Percentiles rank a stretch among this genome's conserved stretches.
Conservation (phyloP, 495 filamentous ascomycete species). For the Penicillium goetzii region DNA sequence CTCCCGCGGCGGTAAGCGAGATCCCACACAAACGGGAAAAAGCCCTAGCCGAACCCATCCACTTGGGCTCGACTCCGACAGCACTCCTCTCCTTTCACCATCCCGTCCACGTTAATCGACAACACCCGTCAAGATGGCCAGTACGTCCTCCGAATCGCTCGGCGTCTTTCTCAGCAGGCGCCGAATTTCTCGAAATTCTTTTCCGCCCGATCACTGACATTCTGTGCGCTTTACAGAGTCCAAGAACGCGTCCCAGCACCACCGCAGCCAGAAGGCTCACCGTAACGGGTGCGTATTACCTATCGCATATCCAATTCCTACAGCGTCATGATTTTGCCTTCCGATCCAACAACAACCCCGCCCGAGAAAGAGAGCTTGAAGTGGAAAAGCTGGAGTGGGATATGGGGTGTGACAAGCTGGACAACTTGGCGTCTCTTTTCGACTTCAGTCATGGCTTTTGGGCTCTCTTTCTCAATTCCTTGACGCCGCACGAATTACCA, state of each 20-base stretch:
- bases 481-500: neutral
- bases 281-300: conserved; percentile 80
- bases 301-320: conserved; percentile 12
- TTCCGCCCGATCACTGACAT: conserved; percentile 31
- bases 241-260: conserved; percentile 99
- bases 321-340: neutral
- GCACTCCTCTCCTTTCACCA: conserved; percentile 32
- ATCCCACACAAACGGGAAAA: conserved; percentile 49
- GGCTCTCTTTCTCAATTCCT: neutral
- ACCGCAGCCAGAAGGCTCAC: conserved; percentile 95
- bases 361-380: neutral
- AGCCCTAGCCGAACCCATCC: conserved; percentile 46
- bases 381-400: conserved; percentile 1
- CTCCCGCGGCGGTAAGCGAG: conserved; percentile 46
- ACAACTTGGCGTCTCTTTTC: conserved; percentile 8
- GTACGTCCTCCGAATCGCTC: conserved; percentile 39
- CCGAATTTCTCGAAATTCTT: neutral
- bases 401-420: conserved; percentile 8
- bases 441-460: conserved; percentile 4
- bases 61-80: conserved; percentile 33
- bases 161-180: conserved; percentile 10
- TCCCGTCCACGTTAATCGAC: conserved; percentile 45
- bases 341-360: neutral
- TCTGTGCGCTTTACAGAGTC: conserved; percentile 66
- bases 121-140: conserved; percentile 57